Evolutionary conservation across 805 yeast genomes (phyloP).

Genomic region (Hanseniaspora pseudoguilliermondii): DNA sequence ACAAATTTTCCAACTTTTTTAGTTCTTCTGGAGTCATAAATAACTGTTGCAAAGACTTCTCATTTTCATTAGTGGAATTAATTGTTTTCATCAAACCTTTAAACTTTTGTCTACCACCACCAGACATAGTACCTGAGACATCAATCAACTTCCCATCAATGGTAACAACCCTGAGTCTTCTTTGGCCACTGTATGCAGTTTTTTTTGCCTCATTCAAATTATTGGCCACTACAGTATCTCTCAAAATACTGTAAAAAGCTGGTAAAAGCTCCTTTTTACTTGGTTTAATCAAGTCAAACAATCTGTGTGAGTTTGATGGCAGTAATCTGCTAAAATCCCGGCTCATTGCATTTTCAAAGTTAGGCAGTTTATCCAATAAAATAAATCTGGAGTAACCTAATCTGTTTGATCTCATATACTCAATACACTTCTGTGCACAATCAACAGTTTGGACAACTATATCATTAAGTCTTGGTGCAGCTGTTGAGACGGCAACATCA

Average conservation of each 20-base stretch:
- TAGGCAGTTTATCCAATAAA: conserved; percentile 58
- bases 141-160: conserved; percentile 85
- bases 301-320: conserved; percentile 64
- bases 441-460: conserved; percentile 77
- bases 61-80: conserved; percentile 25
- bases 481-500: conserved; percentile 91
- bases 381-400: conserved; percentile 86
- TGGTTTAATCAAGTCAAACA: conserved; percentile 71
- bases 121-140: conserved; percentile 88
- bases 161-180: conserved; percentile 80
- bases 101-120: conserved; percentile 69
- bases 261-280: conserved; percentile 57
- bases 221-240: conserved; percentile 76
- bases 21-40: conserved; percentile 42
- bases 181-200: conserved; percentile 69
- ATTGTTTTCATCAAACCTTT: conserved; percentile 56
- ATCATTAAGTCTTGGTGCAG: conserved; percentile 81
- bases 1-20: conserved; percentile 38
- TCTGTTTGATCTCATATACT: conserved; percentile 64
- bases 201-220: conserved; percentile 67
- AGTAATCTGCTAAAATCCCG: conserved; percentile 28
- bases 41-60: conserved; percentile 23
- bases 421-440: conserved; percentile 66
- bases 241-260: conserved; percentile 78
- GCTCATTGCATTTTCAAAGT: conserved; percentile 44